A percentile compares a stretch with the other conserved stretches of the same genome.
Conservation (phyloP, 371 early-diverging fungal genomes). For the Thermomucor indicae-seudaticae region DNA sequence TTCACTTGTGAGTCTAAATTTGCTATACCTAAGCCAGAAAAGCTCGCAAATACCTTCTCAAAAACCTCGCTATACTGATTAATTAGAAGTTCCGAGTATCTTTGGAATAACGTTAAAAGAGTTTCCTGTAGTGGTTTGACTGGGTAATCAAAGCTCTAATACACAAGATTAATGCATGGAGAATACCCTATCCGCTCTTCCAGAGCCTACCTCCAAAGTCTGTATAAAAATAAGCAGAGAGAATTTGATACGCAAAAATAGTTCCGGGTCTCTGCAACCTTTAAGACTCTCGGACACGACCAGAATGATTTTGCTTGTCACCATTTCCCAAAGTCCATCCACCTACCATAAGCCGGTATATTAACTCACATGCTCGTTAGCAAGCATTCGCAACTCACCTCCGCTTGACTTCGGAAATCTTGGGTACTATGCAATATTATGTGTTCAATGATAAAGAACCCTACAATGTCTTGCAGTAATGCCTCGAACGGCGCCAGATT, state of each 20-base stretch:
- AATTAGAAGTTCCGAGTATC: conserved; percentile 78
- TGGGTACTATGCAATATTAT: conserved; percentile 84
- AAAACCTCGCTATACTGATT: conserved; percentile 65
- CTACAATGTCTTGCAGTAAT: conserved; percentile 85
- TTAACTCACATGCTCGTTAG: background rate
- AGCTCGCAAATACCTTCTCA: conserved; percentile 49
- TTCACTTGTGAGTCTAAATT: background rate
- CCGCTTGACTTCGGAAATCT: conserved; percentile 85
- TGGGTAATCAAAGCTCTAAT: conserved; percentile 44
- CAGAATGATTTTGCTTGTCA: conserved; percentile 72
- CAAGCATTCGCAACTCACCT: conserved; percentile 38
- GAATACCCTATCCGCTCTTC: background rate
- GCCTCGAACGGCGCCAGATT: conserved; percentile 68
- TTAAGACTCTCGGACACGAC: conserved; percentile 77
- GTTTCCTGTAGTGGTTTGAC: conserved; percentile 52
- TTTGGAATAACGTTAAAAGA: conserved; percentile 71
- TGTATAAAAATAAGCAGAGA: conserved; percentile 80
- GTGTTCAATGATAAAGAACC: conserved; percentile 95
- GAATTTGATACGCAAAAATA: conserved; percentile 76
- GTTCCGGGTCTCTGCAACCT: conserved; percentile 73
- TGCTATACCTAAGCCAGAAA: background rate
- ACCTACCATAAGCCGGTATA: conserved; percentile 36
- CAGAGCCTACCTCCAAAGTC: conserved; percentile 87
- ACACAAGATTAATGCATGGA: background rate
- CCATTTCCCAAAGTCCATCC: conserved; percentile 87